Evolutionary conservation across 2,329 filamentous ascomycete genomes (phyloP).

Genomic region (Diaporthe caulivora): DNA sequence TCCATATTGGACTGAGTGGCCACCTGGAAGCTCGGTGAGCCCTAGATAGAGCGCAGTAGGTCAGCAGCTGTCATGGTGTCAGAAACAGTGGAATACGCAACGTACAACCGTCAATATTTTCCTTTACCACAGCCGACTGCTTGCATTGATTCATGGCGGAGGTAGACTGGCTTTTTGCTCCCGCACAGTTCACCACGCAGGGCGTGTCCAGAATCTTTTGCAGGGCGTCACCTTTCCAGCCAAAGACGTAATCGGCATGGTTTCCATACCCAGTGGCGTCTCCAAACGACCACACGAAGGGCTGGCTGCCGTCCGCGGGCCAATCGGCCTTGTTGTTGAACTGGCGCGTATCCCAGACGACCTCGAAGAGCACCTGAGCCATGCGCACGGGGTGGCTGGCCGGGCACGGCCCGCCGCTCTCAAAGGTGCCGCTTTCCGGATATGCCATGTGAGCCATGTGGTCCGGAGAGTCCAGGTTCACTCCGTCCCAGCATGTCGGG

Average conservation of each 20-base stretch:
- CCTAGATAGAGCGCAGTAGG: not conserved
- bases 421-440: conserved; percentile 39
- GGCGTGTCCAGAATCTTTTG: conserved; percentile 47
- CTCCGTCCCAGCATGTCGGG: conserved; percentile 48
- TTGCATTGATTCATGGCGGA: conserved; percentile 42
- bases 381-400: conserved; percentile 48
- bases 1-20: conserved; percentile 7
- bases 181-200: conserved; percentile 43
- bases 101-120: conserved; percentile 48
- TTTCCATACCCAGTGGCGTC: conserved; percentile 51
- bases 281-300: conserved; percentile 46
- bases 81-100: conserved; percentile 20
- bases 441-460: conserved; percentile 49
- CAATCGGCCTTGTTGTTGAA: conserved; percentile 51
- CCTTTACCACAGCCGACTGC: conserved; percentile 43
- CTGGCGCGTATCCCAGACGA: conserved; percentile 54
- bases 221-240: conserved; percentile 47
- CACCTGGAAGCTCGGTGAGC: conserved; percentile 19
- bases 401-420: conserved; percentile 44
- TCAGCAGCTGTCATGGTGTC: not conserved
- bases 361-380: conserved; percentile 56
- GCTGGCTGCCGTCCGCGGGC: conserved; percentile 50
- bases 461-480: conserved; percentile 47
- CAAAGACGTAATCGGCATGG: conserved; percentile 51
- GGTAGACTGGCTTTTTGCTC: conserved; percentile 46